These are phyloP conservation scores for Thielaviopsis ethacetica DNA, from an alignment of 2,329 filamentous ascomycete species.

Conservation along the genomic window DNA sequence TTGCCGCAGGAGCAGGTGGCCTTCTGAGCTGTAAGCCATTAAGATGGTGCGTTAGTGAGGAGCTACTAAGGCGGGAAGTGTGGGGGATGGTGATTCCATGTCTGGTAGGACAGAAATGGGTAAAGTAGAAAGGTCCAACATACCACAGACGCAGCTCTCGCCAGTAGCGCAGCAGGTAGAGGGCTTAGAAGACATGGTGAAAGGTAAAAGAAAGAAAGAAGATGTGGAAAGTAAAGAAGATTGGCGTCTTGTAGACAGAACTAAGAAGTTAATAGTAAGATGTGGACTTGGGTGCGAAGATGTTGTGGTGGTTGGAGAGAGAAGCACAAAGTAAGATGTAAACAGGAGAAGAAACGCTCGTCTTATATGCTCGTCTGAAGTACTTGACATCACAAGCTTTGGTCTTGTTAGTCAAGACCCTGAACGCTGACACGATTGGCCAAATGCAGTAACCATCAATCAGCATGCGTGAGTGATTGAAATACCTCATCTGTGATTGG, in stretches of 20 bases:
- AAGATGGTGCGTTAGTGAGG: background rate
- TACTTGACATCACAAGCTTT: constrained; percentile 1
- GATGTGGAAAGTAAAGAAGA: background rate
- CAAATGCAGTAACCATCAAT: constrained; percentile 6
- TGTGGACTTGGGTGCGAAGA: background rate
- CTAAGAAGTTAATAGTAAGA: background rate
- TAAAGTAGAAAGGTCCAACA: constrained; percentile 16
- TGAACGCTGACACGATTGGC: constrained; percentile 1
- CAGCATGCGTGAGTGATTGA: constrained; percentile 9
- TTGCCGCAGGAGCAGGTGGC: constrained; percentile 80
- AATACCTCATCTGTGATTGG: constrained; percentile 12
- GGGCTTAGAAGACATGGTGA: constrained; percentile 11
- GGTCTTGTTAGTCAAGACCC: constrained; percentile 1
- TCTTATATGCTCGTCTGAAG: constrained; percentile 8
- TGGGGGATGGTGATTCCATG: background rate
- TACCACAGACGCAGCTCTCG: constrained; percentile 40
- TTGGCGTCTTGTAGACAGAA: background rate
- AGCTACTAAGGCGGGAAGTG: background rate
- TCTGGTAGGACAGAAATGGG: background rate
- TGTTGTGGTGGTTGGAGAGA: background rate
- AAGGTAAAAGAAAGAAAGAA: background rate
- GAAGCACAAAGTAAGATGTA: background rate
- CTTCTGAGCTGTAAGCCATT: constrained; percentile 32
- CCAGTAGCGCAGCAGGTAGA: constrained; percentile 42
- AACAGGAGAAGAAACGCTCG: background rate